Base-by-base conservation (phyloP, 2,329 filamentous ascomycete genomes). In the Colletotrichum abscissum region DNA sequence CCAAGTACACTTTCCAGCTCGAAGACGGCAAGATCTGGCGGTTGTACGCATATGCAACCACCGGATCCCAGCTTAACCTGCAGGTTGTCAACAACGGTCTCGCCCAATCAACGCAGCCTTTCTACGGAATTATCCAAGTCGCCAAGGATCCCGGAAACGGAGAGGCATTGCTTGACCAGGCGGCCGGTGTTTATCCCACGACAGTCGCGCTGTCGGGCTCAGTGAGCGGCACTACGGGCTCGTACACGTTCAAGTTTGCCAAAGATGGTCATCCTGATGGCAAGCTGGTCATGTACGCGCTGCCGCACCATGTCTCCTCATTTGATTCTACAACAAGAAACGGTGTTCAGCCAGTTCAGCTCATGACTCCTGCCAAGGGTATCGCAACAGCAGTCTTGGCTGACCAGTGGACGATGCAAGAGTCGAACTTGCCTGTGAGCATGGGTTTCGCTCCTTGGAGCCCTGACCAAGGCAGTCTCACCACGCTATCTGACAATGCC, bases 291-390 rank as follows among this genome's bases (percentile, higher is more conserved):
- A 97, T 97, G 92, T 98, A 93, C 80, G 94, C 94, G 19, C 85
- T 99, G 60, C 95, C 95, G 26, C 97, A 98, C 81, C 97, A 98
- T 76, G 80, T 94, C 3, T 85, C 91, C 38, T 95, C 94, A 0
- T 95, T 98, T 74, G 90, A 94, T 76, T 77, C 81, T 1, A 82
- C 82, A 1, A 91, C 89, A 2, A 78, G 76, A 46, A 90, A 90
- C 9, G 84, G 83, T 12, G 83, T 86, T 28, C 85, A 86, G 8
- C 89, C 84, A 5, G 80, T 97, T 1, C 86, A 89, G 75, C 84
- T 98, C 65, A 90, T 92, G 69, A 96, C 95, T 0, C 93, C 95
- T 0, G 97, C 95, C 24, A 98, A 98, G 83, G 97, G 97, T 12
- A 84, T 90, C 16, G 93, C 93, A 8, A 93, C 89, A 1, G 93